These are phyloP conservation scores for Cercospora citrullina DNA, from an alignment of 2,329 filamentous ascomycete genomes.

Conservation along the genomic window DNA sequence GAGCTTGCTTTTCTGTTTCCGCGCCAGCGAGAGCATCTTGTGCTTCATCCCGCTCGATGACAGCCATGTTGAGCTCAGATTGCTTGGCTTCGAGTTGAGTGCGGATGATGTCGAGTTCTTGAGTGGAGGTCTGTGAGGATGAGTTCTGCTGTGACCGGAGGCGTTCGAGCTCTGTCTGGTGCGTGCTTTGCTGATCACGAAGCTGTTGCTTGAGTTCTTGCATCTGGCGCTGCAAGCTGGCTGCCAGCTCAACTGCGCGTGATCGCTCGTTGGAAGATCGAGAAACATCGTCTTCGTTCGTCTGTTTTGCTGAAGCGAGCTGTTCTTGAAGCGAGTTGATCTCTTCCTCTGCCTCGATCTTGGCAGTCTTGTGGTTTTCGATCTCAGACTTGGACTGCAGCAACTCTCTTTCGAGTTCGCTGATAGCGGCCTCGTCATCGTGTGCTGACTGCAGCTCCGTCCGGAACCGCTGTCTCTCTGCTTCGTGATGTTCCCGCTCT, in stretches of 20 bases:
- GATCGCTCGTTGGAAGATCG: conserved; percentile 24
- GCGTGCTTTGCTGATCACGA: conserved; percentile 25
- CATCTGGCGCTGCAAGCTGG: conserved; percentile 27
- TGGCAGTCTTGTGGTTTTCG: conserved; percentile 21
- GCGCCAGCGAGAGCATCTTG: conserved; percentile 24
- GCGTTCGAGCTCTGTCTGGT: conserved; percentile 28
- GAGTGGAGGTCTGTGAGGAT: conserved; percentile 16
- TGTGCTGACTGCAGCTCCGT: conserved; percentile 26
- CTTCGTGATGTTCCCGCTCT: conserved; percentile 25
- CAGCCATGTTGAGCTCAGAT: conserved; percentile 30
- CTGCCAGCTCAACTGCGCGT: conserved; percentile 28
- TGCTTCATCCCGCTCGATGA: conserved; percentile 33
- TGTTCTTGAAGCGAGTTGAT: conserved; percentile 19
- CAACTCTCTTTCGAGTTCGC: conserved; percentile 29
- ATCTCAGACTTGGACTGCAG: conserved; percentile 27
- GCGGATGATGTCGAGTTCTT: conserved; percentile 24
- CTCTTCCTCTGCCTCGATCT: conserved; percentile 21
- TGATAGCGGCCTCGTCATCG: conserved; percentile 22
- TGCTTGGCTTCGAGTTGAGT: conserved; percentile 29
- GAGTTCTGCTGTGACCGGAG: conserved; percentile 22
- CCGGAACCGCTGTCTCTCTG: conserved; percentile 27
- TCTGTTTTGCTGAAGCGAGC: conserved; percentile 21
- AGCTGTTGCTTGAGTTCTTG: conserved; percentile 31
- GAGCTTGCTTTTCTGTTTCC: conserved; percentile 9
- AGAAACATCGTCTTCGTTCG: conserved; percentile 23